Percentiles rank a stretch among this genome's conserved stretches.
Conservation (phyloP, 192 early-diverging fungal species). For the Dispira parvispora region DNA sequence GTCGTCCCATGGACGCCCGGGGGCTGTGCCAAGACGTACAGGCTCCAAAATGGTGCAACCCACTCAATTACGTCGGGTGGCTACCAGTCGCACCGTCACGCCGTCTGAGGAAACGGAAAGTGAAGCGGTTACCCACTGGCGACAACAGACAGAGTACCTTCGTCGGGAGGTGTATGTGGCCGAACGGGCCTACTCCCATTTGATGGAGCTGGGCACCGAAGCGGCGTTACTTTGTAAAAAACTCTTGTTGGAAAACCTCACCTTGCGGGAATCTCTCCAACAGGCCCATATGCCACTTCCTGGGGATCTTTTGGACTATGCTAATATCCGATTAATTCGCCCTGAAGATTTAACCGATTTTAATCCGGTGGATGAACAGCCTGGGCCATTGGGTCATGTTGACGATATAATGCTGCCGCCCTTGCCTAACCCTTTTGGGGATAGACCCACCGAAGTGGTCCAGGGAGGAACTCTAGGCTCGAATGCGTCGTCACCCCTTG, state of each 20-base stretch:
- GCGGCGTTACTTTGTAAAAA: neutral
- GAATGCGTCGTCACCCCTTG: too few relatives aligned
- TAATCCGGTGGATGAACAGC: too few relatives aligned
- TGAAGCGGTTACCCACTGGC: neutral
- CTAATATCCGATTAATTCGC: neutral
- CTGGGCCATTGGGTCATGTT: too few relatives aligned
- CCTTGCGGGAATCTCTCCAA: neutral
- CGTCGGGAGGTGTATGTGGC: constrained; percentile 9
- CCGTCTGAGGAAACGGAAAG: neutral
- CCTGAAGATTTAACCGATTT: neutral
- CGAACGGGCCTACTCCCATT: constrained; percentile 7
- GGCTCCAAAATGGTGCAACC: too few relatives aligned
- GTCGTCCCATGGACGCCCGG: too few relatives aligned
- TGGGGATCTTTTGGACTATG: neutral
- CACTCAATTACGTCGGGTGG: too few relatives aligned
- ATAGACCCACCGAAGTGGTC: too few relatives aligned
- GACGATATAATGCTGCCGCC: too few relatives aligned
- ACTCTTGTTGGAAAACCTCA: neutral
- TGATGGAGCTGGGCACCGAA: neutral
- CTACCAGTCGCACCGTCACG: neutral
- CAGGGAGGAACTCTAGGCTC: too few relatives aligned
- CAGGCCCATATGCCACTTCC: neutral
- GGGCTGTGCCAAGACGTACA: too few relatives aligned
- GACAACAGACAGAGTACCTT: neutral
- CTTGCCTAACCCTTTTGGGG: too few relatives aligned